Evolutionary conservation across 176 grass and related monocot genomes (phyloP).

Genomic region (Oryza meyeriana): DNA sequence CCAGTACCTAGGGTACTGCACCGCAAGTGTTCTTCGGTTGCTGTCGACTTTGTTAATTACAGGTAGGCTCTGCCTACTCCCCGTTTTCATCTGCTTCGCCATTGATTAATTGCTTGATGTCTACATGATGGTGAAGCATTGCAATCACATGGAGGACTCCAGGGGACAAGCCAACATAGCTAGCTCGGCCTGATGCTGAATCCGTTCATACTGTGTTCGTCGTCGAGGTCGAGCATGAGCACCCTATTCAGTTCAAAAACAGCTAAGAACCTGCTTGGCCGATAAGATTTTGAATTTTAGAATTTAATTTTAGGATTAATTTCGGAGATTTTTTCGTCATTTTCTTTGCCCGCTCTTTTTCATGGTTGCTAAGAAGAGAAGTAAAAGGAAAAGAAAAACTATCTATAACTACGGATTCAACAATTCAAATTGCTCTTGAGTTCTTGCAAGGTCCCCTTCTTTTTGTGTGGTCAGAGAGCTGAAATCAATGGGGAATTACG

Average conservation of each 20-base stretch:
- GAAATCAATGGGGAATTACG: background rate
- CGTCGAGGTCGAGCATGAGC: too few species aligned
- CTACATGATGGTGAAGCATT: background rate
- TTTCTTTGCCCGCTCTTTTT: too few species aligned
- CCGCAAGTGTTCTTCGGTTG: background rate
- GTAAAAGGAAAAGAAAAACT: too few species aligned
- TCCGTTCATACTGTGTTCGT: background rate
- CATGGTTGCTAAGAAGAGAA: too few species aligned
- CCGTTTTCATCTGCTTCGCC: background rate
- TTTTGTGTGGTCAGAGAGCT: background rate
- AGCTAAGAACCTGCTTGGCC: too few species aligned
- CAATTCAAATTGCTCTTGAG: background rate
- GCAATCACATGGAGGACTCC: background rate
- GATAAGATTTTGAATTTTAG: too few species aligned
- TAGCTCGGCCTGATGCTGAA: background rate
- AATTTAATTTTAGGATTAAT: too few species aligned
- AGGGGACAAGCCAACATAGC: background rate
- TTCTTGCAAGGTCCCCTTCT: background rate
- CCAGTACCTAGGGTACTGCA: background rate
- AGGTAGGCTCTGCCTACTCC: background rate
- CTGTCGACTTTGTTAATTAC: background rate
- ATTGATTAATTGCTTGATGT: background rate
- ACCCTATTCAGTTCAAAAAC: background rate
- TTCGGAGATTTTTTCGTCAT: too few species aligned
- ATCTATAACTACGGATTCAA: background rate